Evolutionary conservation across 2,329 filamentous ascomycete genomes (phyloP).

Genomic region (Cladosporium oxysporum): DNA sequence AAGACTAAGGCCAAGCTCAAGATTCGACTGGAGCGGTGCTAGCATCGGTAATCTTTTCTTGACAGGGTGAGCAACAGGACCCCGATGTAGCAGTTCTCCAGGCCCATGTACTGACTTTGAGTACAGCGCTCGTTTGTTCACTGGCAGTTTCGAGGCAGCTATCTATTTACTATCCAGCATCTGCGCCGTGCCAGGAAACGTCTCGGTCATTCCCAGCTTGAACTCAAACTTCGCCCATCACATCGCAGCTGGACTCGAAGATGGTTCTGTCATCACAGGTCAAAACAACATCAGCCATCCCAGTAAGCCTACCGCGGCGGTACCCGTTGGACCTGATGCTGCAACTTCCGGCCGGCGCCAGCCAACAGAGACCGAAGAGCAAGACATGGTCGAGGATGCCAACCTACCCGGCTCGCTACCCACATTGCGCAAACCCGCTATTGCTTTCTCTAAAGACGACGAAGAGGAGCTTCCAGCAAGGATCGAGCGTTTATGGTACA

Average conservation of each 20-base stretch:
- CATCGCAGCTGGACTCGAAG: constrained; percentile 77
- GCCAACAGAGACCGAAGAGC: constrained; percentile 49
- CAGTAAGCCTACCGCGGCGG: constrained; percentile 59
- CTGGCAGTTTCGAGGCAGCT: constrained; percentile 86
- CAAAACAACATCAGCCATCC: constrained; percentile 94
- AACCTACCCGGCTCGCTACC: constrained; percentile 81
- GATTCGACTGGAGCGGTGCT: constrained; percentile 53
- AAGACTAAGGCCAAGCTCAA: constrained; percentile 46
- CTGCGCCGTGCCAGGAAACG: constrained; percentile 75
- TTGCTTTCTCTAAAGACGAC: constrained; percentile 74
- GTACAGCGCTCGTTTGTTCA: constrained; percentile 80
- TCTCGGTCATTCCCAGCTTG: constrained; percentile 82
- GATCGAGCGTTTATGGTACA: constrained; percentile 89
- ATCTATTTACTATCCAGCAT: constrained; percentile 88
- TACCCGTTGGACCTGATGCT: constrained; percentile 14
- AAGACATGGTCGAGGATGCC: constrained; percentile 74
- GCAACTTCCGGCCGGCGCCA: neutral
- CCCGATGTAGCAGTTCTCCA: neutral
- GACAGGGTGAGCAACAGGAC: constrained; percentile 58
- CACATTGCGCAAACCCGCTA: constrained; percentile 75
- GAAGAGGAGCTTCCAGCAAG: constrained; percentile 75
- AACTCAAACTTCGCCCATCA: constrained; percentile 96
- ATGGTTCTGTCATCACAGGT: constrained; percentile 79
- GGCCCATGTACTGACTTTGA: constrained; percentile 13
- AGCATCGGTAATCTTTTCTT: constrained; percentile 55